Evolutionary conservation across 495 filamentous ascomycete genomes (phyloP).

Genomic region (Aspergillus avenaceus): DNA sequence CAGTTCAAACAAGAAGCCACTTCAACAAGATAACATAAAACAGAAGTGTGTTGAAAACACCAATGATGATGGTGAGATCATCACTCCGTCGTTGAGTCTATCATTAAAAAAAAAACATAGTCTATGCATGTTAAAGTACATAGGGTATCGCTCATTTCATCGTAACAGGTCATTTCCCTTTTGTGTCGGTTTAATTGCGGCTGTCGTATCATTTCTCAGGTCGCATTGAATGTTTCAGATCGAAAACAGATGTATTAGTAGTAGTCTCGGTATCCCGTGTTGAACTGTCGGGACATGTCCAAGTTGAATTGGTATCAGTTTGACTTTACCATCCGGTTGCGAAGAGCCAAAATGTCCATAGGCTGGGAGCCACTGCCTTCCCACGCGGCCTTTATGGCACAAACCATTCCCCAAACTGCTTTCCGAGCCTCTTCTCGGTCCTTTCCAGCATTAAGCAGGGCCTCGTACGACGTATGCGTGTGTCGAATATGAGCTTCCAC

Average conservation of each 20-base stretch:
- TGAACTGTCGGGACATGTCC: background rate
- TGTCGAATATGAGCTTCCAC: conserved; percentile 52
- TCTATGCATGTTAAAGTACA: conserved; percentile 14
- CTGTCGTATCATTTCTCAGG: background rate
- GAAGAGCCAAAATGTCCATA: conserved; percentile 11
- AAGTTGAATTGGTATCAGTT: background rate
- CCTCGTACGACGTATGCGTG: conserved; percentile 43
- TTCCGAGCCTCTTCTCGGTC: conserved; percentile 22
- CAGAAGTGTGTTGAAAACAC: background rate
- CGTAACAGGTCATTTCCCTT: background rate
- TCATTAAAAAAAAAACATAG: background rate
- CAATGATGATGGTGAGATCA: background rate
- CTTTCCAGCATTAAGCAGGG: conserved; percentile 25
- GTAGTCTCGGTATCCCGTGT: background rate
- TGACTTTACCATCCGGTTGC: conserved; percentile 7
- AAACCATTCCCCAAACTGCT: conserved; percentile 23
- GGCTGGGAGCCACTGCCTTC: conserved; percentile 11
- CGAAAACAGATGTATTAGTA: background rate
- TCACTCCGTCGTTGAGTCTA: conserved; percentile 1
- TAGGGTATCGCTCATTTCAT: conserved; percentile 3
- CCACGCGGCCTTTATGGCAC: conserved; percentile 30
- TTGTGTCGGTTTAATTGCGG: background rate
- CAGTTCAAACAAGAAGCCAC: too few relatives aligned
- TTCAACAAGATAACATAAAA: too few relatives aligned
- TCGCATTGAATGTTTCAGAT: background rate